Conservation (phyloP, 176 grass and related monocot genomes). For the sorghum (Sorghum bicolor) region Sorghum_bicolor_NCBIv3 NC_012870.2:21323001-21323500, state of each 20-base stretch:
- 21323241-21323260: background rate
- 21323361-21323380: too few species aligned
- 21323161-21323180: background rate
- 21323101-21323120: conserved; percentile 7
- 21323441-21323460: too few species aligned
- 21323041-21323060: background rate
- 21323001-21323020: conserved; percentile 3
- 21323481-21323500: too few species aligned
- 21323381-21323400: too few species aligned
- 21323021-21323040: conserved; percentile 2
- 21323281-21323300: background rate
- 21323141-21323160: background rate
- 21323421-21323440: too few species aligned
- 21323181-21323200: conserved; percentile 3
- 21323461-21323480: too few species aligned
- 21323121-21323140: background rate
- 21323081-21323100: background rate
- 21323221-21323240: background rate
- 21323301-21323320: background rate
- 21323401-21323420: too few species aligned
- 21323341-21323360: background rate
- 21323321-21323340: background rate
- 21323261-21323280: background rate
- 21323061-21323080: background rate
- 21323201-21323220: background rate